Base-by-base conservation (phyloP, 2,329 filamentous ascomycete species). In the Aspergillus sp. region DNA sequence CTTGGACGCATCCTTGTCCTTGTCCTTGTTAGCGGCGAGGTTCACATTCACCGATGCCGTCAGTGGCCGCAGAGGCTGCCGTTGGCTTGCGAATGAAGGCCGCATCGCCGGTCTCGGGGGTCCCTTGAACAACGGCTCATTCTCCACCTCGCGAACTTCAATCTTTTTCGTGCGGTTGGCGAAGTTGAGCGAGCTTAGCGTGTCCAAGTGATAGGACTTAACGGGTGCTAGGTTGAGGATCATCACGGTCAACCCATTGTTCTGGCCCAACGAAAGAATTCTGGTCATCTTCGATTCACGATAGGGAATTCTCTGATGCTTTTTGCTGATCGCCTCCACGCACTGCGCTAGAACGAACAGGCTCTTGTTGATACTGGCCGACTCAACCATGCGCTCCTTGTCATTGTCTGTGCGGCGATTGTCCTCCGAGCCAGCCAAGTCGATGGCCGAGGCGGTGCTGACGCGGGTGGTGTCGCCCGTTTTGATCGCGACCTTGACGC, bases 261-360 rank as follows among this genome's bases (percentile, higher is more conserved):
- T 97, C 78, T 97, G 94, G 2, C 94, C 94, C 9, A 98, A 79
- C 0, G 90, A 94, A 26, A 98, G 78, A 57, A 98, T 97, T 51
- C 94, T 86, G 0, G 95, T 98, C 94, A 98, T 97, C 81, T 98
- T 97, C 56, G 90, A 95, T 73, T 97, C 94, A 58, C 94, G 85
- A 74, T 96, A 98, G 0, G 95, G 94, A 69, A 98, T 94, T 36
- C 94, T 86, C 67, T 77, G 75, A 61, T 87, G 85, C 69, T 88
- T 88, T 72, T 86, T 87, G 70, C 90, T 90, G 72, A 98, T 98
- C 57, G 94, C 94, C 73, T 98, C 94, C 55, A 98, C 94, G 69
- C 94, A 98, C 74, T 96, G 92, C 49, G 92, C 94, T 52, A 98
- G 80, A 18, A 97, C 93, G 70, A 98, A 98, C 6, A 98, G 82